These are phyloP conservation scores for Saturnispora besseyi DNA, from an alignment of 805 yeast species.

Conservation along the genomic window DNA sequence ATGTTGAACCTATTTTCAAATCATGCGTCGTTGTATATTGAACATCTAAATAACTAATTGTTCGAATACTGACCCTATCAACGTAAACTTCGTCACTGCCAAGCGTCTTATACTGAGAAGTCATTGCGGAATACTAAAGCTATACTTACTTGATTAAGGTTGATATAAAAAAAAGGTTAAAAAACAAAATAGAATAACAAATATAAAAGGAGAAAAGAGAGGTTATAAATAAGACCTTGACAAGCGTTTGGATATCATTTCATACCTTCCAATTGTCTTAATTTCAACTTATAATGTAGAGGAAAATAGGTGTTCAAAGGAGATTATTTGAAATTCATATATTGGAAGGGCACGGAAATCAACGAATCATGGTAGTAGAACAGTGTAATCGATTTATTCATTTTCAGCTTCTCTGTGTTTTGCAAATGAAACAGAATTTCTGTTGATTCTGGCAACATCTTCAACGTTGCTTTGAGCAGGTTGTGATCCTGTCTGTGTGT, in stretches of 20 bases:
- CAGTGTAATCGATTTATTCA: background rate
- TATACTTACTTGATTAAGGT: background rate
- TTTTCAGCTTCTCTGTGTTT: constrained; percentile 6
- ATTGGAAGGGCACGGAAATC: background rate
- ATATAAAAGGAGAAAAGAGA: background rate
- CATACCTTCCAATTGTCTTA: no score
- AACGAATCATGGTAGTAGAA: background rate
- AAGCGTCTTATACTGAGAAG: constrained; percentile 3
- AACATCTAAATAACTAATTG: constrained; percentile 1
- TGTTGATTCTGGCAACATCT: constrained; percentile 8
- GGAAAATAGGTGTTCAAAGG: background rate
- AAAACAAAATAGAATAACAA: background rate
- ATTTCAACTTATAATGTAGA: no score
- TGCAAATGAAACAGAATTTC: constrained; percentile 8
- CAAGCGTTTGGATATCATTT: no score
- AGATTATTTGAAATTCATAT: background rate
- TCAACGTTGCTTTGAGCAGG: constrained; percentile 8
- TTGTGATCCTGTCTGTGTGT: constrained; percentile 7
- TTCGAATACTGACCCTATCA: background rate
- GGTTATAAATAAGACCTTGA: background rate
- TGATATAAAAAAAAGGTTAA: background rate
- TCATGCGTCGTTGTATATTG: background rate
- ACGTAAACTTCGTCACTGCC: constrained; percentile 3
- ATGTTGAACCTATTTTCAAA: background rate
- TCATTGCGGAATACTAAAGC: background rate